Conservation (phyloP, 768 basidiomycete genomes). For the Amanita polypyramis region DNA sequence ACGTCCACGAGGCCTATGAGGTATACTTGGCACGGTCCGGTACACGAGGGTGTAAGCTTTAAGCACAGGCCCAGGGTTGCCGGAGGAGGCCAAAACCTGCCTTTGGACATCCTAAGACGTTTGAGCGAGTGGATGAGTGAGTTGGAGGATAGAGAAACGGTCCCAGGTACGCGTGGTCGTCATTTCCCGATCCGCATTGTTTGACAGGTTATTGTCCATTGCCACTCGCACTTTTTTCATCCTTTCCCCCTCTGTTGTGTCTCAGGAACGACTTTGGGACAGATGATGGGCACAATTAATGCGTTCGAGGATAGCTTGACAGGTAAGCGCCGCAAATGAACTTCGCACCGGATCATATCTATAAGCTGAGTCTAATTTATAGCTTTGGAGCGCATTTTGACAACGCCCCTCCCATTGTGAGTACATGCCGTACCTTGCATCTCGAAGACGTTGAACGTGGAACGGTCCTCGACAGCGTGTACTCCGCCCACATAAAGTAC, state of each 20-base stretch:
- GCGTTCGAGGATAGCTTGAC: slow-evolving; percentile 44
- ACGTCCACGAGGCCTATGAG: slow-evolving; percentile 6
- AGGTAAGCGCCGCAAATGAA: slow-evolving; percentile 21
- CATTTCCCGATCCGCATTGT: slow-evolving; percentile 1
- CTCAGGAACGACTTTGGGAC: slow-evolving; percentile 38
- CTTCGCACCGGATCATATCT: neutral
- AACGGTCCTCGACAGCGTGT: slow-evolving; percentile 29
- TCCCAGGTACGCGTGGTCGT: slow-evolving; percentile 31
- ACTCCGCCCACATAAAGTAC: slow-evolving; percentile 52
- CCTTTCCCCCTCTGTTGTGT: too few relatives aligned
- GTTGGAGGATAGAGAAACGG: slow-evolving; percentile 46
- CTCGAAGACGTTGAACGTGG: slow-evolving; percentile 2
- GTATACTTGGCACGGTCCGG: slow-evolving; percentile 28
- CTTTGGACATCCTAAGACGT: slow-evolving; percentile 42
- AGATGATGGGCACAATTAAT: slow-evolving; percentile 37
- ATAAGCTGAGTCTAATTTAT: neutral
- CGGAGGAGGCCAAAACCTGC: slow-evolving; percentile 43
- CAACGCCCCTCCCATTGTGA: slow-evolving; percentile 57
- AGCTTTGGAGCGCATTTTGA: slow-evolving; percentile 52
- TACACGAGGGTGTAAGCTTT: slow-evolving; percentile 19
- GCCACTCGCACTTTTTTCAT: too few relatives aligned
- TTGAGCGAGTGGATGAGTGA: slow-evolving; percentile 50
- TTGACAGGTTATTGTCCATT: slow-evolving; percentile 1
- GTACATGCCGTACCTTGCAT: slow-evolving; percentile 16
- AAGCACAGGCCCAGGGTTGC: slow-evolving; percentile 27